A percentile compares a stretch with the other conserved stretches of the same genome.
Conservation (phyloP, 2,329 filamentous ascomycete species). For the Didymella arachidicola region DNA sequence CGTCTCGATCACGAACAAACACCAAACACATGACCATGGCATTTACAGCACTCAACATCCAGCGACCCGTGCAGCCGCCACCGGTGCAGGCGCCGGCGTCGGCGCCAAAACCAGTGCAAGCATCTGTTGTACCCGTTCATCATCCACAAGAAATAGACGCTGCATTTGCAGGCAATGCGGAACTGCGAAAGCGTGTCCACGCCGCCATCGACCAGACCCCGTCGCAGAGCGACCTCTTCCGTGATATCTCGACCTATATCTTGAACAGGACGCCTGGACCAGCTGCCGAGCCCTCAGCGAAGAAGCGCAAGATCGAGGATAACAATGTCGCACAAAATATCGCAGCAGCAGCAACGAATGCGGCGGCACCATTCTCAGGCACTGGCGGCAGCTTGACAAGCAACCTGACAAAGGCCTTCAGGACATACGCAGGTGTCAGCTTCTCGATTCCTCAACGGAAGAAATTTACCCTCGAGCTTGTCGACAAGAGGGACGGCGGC, state of each 20-base stretch:
- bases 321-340: conserved; percentile 32
- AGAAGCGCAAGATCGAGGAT: conserved; percentile 52
- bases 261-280: conserved; percentile 36
- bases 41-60: conserved; percentile 36
- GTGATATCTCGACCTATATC: conserved; percentile 49
- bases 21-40: conserved; percentile 27
- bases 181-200: conserved; percentile 50
- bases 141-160: conserved; percentile 44
- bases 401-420: conserved; percentile 38
- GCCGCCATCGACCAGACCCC: conserved; percentile 49
- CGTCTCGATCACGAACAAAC: conserved; percentile 19
- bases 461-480: conserved; percentile 68
- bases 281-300: conserved; percentile 40
- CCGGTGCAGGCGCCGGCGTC: conserved; percentile 17
- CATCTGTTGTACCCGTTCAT: conserved; percentile 9
- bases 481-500: conserved; percentile 53
- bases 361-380: not conserved
- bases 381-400: conserved; percentile 32
- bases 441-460: conserved; percentile 70
- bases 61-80: conserved; percentile 15
- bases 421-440: conserved; percentile 59
- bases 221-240: conserved; percentile 44
- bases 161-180: conserved; percentile 46
- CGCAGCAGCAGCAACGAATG: not conserved
- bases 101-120: conserved; percentile 5